Evolutionary conservation across 768 basidiomycete genomes (phyloP), one percentile per base, ranked within the genome.

Genomic region (Russula earlei): DNA sequence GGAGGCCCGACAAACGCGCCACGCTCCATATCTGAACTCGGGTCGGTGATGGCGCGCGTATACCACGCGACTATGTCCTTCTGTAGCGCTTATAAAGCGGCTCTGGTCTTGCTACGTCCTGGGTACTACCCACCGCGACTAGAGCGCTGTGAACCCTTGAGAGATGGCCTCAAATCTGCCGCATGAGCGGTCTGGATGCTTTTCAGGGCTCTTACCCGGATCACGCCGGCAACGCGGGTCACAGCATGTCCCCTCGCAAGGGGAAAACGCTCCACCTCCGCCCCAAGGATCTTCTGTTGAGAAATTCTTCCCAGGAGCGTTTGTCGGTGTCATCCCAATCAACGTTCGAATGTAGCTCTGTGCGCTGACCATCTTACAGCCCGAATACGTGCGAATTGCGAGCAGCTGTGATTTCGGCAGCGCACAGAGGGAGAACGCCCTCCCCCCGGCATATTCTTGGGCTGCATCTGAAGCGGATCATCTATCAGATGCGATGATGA

Each of bases 401-500:
- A 57, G 59, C 25, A 61, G 55, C 45, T 61, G 62, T 44, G 59
- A 61, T 48, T 62, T 62, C 47, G 46, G 46, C 29, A 47, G 22
- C 44, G 34, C 41, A 33, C 36, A n/a, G 48, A 27, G 37, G 20
- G 48, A 61, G 31, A 22, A 24, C 10, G n/a, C 58, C 43, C 24
- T 61, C 33, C 42, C 63, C 55, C 27, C 69, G 25, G 43, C 65
- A 20, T 69, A 69, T 44, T 41, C 44, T 40, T 52, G 58, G 43
- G 17, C 56, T 17, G 58, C 38, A 3, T 29, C 54, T 4, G 57
- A 50, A 20, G 44, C 49, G 6, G 36, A 54, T 9, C 58, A 60
- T 27, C 31, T 49, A 15, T 59, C 72, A 1, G 75, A 76, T 49
- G 71, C 81, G n/a, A 65, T 81, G n/a, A 65, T 78, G 44, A 66